Conservation (phyloP, 768 basidiomycete genomes). For the Pulveroboletus frians region DNA sequence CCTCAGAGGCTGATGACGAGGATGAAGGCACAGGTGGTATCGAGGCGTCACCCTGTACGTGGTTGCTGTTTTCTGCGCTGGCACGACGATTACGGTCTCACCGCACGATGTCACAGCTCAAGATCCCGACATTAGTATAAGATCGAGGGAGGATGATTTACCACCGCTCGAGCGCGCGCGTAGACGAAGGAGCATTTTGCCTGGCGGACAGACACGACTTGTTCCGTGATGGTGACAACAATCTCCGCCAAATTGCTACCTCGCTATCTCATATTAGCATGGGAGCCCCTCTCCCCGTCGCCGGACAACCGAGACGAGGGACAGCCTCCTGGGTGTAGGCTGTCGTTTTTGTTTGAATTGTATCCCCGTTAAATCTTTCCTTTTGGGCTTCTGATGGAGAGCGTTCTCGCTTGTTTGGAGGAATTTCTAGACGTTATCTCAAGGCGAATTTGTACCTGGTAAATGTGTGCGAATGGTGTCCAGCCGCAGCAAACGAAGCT, state of each 20-base stretch:
- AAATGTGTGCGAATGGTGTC: neutral
- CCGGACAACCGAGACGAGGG: neutral
- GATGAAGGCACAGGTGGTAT: constrained; percentile 27
- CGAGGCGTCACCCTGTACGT: constrained; percentile 23
- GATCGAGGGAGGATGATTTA: constrained; percentile 46
- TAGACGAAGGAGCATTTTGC: constrained; percentile 39
- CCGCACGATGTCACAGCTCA: constrained; percentile 8
- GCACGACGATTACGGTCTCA: constrained; percentile 6
- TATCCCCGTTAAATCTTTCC: constrained; percentile 1
- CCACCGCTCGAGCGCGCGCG: constrained; percentile 68
- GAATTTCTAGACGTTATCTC: neutral
- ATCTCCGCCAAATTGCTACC: neutral
- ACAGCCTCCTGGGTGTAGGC: neutral
- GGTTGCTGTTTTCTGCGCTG: neutral
- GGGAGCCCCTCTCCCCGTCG: neutral
- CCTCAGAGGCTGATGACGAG: constrained; percentile 28
- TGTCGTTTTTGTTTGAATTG: neutral
- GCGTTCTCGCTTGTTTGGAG: neutral
- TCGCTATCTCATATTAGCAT: neutral
- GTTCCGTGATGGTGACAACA: constrained; percentile 3
- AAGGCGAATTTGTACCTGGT: neutral
- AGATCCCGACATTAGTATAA: constrained; percentile 24
- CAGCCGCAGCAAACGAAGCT: neutral
- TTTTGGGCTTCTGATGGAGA: neutral
- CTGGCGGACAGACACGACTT: constrained; percentile 29